A percentile compares a stretch with the other conserved stretches of the same genome.
Conservation (phyloP, 352 stramenopile genomes). For the Globisporangium parvum region DNA sequence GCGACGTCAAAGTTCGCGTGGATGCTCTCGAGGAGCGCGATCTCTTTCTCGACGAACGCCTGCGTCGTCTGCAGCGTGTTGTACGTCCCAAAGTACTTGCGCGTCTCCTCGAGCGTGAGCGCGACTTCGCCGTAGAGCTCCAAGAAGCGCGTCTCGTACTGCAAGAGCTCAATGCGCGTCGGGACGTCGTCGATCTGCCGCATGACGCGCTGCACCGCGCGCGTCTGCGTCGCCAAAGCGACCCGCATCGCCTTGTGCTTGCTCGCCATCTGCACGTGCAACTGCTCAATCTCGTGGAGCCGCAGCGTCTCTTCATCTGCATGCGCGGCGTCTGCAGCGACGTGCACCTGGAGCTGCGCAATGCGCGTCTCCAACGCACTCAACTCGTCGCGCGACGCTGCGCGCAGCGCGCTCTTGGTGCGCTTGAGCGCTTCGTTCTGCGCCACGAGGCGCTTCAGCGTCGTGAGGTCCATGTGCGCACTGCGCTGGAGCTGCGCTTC, state of each 20-base stretch:
- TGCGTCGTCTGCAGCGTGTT: slow-evolving; percentile 82
- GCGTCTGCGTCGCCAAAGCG: slow-evolving; percentile 49
- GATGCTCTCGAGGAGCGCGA: slow-evolving; percentile 84
- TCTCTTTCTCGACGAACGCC: slow-evolving; percentile 82
- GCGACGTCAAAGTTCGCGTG: slow-evolving; percentile 77
- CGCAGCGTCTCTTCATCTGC: slow-evolving; percentile 42
- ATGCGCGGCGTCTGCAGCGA: slow-evolving; percentile 22
- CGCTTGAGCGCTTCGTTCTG: slow-evolving; percentile 53
- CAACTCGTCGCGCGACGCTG: slow-evolving; percentile 36
- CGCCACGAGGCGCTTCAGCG: slow-evolving; percentile 29
- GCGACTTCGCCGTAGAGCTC: slow-evolving; percentile 88
- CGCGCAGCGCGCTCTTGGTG: slow-evolving; percentile 40
- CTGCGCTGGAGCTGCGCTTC: slow-evolving; percentile 20
- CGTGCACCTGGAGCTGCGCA: slow-evolving; percentile 33
- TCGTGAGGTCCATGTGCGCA: slow-evolving; percentile 19
- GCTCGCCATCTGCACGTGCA: slow-evolving; percentile 55
- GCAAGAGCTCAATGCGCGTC: slow-evolving; percentile 78
- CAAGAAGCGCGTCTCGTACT: slow-evolving; percentile 88
- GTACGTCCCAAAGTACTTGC: slow-evolving; percentile 86
- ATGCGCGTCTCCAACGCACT: slow-evolving; percentile 30
- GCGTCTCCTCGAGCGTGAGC: slow-evolving; percentile 85
- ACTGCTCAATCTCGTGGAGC: slow-evolving; percentile 51
- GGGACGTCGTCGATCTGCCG: slow-evolving; percentile 84
- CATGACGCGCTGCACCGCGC: slow-evolving; percentile 46
- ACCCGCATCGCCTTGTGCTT: slow-evolving; percentile 69